Conservation (phyloP, 2,329 filamentous ascomycete genomes). For the Triangularia verruculosa region DNA sequence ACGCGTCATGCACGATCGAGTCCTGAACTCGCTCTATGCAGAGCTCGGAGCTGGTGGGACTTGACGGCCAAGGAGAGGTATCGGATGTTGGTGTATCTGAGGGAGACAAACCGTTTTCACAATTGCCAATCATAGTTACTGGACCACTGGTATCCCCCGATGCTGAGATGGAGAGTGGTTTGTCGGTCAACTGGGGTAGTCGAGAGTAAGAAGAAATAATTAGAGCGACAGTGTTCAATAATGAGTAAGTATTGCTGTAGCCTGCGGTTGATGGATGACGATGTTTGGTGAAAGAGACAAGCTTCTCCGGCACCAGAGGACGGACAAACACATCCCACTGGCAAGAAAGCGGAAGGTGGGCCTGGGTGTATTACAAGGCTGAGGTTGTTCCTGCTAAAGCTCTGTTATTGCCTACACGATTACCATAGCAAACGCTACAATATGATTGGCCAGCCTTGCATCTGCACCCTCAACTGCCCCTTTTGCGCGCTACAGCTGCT, state of each 20-base stretch:
- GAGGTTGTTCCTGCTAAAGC: background rate
- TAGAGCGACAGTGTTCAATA: no score
- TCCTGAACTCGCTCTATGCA: background rate
- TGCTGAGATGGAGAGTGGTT: background rate
- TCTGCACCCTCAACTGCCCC: background rate
- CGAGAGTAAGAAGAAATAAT: background rate
- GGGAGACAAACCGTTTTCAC: background rate
- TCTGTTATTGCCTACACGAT: background rate
- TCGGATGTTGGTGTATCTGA: background rate
- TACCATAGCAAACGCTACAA: background rate
- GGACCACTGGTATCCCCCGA: background rate
- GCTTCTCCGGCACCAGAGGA: background rate
- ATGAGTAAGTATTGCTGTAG: background rate
- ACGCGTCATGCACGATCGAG: background rate
- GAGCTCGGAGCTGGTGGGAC: background rate
- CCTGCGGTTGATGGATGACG: background rate
- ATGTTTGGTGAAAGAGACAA: background rate
- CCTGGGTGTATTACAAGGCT: conserved; percentile 6
- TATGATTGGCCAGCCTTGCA: conserved; percentile 7
- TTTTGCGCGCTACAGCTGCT: background rate
- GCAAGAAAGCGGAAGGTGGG: background rate
- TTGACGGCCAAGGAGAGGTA: background rate
- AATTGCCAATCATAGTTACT: background rate
- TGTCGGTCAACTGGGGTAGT: background rate
- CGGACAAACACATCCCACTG: background rate